Evolutionary conservation across 1,139 yeast species (phyloP).

Genomic region (Geotrichum bryndzae): DNA sequence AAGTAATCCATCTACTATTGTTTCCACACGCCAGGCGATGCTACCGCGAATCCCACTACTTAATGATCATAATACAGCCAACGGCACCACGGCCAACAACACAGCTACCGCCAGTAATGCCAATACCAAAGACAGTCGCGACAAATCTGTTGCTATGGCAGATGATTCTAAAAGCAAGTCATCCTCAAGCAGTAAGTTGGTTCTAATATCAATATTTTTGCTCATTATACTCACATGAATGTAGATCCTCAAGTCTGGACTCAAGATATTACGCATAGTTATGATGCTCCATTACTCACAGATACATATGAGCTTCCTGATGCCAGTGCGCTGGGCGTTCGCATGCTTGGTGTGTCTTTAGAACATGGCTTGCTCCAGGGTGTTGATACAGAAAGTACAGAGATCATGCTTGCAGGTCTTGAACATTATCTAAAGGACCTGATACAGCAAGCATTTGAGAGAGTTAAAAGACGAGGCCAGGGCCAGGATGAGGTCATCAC

Average conservation of each 20-base stretch:
- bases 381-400: conserved; percentile 65
- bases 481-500: conserved; percentile 28
- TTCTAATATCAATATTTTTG: background rate
- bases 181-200: background rate
- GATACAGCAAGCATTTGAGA: conserved; percentile 67
- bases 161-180: background rate
- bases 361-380: conserved; percentile 90
- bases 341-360: conserved; percentile 78
- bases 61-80: conserved; percentile 24
- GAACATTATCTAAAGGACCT: conserved; percentile 73
- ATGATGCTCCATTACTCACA: conserved; percentile 73
- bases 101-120: background rate
- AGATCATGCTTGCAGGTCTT: conserved; percentile 69
- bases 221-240: background rate
- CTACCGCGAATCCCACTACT: conserved; percentile 73
- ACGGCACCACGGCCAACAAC: conserved; percentile 38
- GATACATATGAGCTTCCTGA: conserved; percentile 84
- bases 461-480: conserved; percentile 21
- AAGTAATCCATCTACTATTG: conserved; percentile 66
- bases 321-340: conserved; percentile 55
- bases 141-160: background rate
- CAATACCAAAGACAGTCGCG: conserved; percentile 5
- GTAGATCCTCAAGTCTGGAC: conserved; percentile 65
- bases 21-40: conserved; percentile 76
- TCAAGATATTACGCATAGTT: conserved; percentile 87